Evolutionary conservation across 1,284 basidiomycete genomes (phyloP).

Genomic region (Neonothopanus nambi): DNA sequence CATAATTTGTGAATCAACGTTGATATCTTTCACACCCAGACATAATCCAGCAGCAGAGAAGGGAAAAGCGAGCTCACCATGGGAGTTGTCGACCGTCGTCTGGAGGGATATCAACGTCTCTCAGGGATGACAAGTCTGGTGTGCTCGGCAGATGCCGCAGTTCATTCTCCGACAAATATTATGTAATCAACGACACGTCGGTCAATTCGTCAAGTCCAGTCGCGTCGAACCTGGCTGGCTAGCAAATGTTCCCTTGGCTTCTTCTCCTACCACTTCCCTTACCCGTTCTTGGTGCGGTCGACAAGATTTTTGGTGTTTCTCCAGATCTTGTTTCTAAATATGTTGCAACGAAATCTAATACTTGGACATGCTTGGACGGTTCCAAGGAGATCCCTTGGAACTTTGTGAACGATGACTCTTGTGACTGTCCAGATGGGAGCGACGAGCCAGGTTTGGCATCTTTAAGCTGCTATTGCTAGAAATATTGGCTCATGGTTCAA

Average conservation of each 20-base stretch:
- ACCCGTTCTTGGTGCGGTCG: conserved; percentile 33
- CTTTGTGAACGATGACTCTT: conserved; percentile 92
- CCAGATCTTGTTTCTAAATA: conserved; percentile 51
- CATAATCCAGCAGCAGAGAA: background rate
- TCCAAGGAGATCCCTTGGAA: conserved; percentile 72
- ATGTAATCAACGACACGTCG: conserved; percentile 1
- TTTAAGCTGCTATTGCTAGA: background rate
- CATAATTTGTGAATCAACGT: background rate
- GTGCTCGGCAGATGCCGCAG: background rate
- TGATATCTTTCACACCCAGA: background rate
- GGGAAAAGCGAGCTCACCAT: conserved; percentile 1
- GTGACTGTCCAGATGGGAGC: conserved; percentile 91
- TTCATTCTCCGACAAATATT: background rate
- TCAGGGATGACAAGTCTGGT: background rate
- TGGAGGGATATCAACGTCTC: background rate
- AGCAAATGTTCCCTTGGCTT: conserved; percentile 49
- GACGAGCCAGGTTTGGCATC: conserved; percentile 80
- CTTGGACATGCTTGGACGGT: conserved; percentile 75
- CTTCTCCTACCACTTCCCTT: conserved; percentile 39
- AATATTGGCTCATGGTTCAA: background rate
- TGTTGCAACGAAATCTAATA: conserved; percentile 42
- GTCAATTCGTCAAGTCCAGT: background rate
- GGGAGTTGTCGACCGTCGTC: conserved; percentile 3
- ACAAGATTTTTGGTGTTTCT: conserved; percentile 51
- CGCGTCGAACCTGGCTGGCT: conserved; percentile 4